These are phyloP conservation scores for Eugenia klotzschiana DNA, from an alignment of 441 rosid species.

Conservation along the genomic window DNA sequence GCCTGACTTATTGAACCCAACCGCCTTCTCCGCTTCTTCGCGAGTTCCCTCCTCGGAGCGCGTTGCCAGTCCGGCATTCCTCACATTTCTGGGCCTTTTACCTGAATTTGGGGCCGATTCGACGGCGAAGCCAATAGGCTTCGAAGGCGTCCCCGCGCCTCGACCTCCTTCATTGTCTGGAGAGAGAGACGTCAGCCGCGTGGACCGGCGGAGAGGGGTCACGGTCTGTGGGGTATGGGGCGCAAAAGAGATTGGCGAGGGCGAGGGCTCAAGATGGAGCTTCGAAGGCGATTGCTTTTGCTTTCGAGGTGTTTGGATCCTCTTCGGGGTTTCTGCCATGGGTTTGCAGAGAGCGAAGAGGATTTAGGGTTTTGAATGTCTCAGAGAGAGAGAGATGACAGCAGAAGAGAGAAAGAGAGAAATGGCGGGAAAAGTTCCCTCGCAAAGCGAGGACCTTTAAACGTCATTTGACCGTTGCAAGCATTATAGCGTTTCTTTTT, in stretches of 20 bases:
- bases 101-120: background rate
- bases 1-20: background rate
- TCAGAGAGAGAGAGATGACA: slow-evolving; percentile 1
- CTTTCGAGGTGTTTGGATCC: slow-evolving; percentile 12
- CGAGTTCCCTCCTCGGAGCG: background rate
- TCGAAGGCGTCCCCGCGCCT: slow-evolving; percentile 11
- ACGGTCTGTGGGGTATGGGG: slow-evolving; percentile 46
- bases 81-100: background rate
- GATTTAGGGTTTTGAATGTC: slow-evolving; percentile 9
- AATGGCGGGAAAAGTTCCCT: slow-evolving; percentile 59
- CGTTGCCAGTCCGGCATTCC: background rate
- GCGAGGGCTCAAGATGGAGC: background rate
- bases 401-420: background rate
- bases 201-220: slow-evolving; percentile 49
- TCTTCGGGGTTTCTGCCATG: slow-evolving; percentile 40
- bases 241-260: slow-evolving; percentile 18
- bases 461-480: background rate
- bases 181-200: slow-evolving; percentile 27
- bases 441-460: background rate
- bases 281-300: slow-evolving; percentile 6
- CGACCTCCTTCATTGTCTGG: background rate
- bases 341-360: background rate
- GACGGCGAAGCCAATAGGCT: background rate
- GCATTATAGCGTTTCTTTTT: background rate
- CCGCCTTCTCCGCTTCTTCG: background rate